Conservation (phyloP, 2,329 filamentous ascomycete genomes). For the Aureobasidium mangrovei region DNA sequence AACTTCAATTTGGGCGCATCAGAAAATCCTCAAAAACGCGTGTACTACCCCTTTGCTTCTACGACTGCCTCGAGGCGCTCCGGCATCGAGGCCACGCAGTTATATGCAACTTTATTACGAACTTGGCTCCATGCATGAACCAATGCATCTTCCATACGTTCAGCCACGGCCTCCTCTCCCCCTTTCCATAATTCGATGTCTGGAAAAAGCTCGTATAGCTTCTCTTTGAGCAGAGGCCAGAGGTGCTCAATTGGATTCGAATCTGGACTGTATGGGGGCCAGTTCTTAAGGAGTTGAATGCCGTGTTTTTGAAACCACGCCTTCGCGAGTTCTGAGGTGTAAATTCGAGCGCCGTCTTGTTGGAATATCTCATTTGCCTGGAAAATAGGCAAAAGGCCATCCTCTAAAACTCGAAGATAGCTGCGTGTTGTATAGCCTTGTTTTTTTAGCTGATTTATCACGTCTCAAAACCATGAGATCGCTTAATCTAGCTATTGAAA, state of each 20-base stretch:
- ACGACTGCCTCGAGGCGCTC: neutral
- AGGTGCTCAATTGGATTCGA: conserved; percentile 6
- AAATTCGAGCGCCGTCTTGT: neutral
- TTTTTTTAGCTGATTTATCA: neutral
- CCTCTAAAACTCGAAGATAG: neutral
- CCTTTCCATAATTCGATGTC: conserved; percentile 5
- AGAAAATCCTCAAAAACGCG: neutral
- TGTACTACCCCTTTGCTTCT: neutral
- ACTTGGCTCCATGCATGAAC: neutral
- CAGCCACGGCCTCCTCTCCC: neutral
- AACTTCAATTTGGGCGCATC: neutral
- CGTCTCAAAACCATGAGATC: neutral
- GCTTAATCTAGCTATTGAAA: neutral
- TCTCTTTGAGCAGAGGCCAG: conserved; percentile 4
- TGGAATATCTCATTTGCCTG: neutral
- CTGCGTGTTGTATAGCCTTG: neutral
- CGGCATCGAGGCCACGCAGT: neutral
- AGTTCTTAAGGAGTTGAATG: neutral
- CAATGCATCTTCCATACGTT: conserved; percentile 4
- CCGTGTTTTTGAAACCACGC: neutral
- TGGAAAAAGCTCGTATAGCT: conserved; percentile 3
- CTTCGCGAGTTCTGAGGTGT: neutral
- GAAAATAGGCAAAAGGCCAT: neutral
- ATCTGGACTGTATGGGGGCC: neutral
- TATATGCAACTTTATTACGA: neutral